phyloP scores from a whole-genome alignment of 441 rosid species.

The Cnidoscolus chayamansa region DNA sequence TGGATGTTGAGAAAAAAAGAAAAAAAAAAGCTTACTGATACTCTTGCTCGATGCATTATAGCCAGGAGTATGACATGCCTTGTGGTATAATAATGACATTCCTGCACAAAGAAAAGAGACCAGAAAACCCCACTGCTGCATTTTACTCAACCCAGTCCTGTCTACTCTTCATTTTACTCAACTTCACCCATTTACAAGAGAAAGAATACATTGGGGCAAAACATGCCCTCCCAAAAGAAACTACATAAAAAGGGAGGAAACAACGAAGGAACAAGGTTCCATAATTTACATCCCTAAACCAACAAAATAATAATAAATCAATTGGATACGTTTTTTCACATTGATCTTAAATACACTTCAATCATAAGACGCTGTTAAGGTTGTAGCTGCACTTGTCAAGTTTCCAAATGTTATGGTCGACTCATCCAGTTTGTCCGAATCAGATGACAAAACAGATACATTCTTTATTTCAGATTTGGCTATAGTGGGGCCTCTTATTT shows the following conservation, averaged over 20 bases:
- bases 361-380: conserved; percentile 30
- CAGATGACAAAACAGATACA: conserved; percentile 36
- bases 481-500: conserved; percentile 48
- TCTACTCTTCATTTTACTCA: background rate
- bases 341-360: conserved; percentile 25
- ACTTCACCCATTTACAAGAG: background rate
- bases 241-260: background rate
- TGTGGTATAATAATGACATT: too few species aligned
- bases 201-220: background rate
- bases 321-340: background rate
- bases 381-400: conserved; percentile 31
- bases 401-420: conserved; percentile 40
- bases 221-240: background rate
- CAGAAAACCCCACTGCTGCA: too few species aligned
- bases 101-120: too few species aligned
- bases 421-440: conserved; percentile 44
- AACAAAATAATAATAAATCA: background rate
- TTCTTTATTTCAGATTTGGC: conserved; percentile 23
- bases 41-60: too few species aligned
- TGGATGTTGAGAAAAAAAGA: too few species aligned
- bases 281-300: conserved; percentile 4
- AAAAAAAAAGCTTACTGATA: too few species aligned
- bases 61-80: too few species aligned
- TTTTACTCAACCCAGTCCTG: background rate
- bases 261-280: background rate